Percentiles rank a stretch among this genome's conserved stretches.
These are phyloP conservation scores for Leptographium lundbergii DNA, from an alignment of 2,329 filamentous ascomycete genomes.

Conservation along the genomic window DNA sequence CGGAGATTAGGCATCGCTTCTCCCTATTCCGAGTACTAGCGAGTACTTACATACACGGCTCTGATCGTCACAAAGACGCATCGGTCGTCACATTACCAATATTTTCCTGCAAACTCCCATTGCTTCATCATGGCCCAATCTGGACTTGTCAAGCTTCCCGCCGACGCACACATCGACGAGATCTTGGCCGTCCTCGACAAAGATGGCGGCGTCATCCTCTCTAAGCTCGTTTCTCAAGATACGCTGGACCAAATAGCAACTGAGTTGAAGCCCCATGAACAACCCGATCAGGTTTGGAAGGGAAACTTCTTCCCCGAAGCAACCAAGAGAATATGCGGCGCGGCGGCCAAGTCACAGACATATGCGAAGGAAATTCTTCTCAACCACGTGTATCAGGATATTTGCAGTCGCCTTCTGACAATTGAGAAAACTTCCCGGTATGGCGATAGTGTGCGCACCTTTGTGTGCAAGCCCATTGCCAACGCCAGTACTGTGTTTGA, in stretches of 20 bases:
- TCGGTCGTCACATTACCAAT: neutral
- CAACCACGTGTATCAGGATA: neutral
- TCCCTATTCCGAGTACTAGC: neutral
- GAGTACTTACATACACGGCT: neutral
- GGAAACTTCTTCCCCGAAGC: neutral
- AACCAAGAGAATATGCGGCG: neutral
- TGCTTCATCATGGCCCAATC: neutral
- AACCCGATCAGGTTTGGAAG: neutral
- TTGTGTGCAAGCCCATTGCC: neutral
- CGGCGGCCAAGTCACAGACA: neutral
- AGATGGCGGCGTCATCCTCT: neutral
- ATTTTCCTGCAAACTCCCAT: neutral
- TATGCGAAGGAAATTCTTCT: neutral
- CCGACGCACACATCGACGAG: neutral
- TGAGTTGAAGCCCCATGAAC: neutral
- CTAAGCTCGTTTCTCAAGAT: neutral
- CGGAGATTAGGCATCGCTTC: neutral
- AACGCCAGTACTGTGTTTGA: neutral
- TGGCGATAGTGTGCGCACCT: neutral
- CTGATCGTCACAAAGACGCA: neutral
- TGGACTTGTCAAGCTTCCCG: neutral
- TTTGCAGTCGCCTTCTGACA: neutral
- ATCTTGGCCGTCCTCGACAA: neutral
- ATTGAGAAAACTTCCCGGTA: neutral
- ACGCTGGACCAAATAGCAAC: neutral